Conservation (phyloP, 1,284 basidiomycete species). For the Rhodotorula sp. region DNA sequence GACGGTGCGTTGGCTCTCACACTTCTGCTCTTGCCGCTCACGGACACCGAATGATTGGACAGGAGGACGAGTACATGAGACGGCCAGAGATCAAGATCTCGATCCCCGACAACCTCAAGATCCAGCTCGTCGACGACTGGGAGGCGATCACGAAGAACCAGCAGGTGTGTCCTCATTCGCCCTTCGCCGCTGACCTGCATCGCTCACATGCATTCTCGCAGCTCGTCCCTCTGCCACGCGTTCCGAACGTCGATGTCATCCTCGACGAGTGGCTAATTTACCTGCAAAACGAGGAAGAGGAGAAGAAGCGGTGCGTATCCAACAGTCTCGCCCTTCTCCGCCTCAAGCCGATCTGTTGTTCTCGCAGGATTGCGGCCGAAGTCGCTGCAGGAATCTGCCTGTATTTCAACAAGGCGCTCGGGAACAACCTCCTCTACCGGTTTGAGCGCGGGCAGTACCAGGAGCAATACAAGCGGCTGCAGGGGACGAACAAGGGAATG, state of each 20-base stretch:
- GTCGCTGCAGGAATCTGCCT: constrained; percentile 83
- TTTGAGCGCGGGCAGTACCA: constrained; percentile 93
- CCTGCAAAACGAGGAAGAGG: constrained; percentile 42
- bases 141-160: constrained; percentile 94
- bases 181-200: background rate
- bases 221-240: constrained; percentile 81
- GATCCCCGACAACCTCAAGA: constrained; percentile 85
- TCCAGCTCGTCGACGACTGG: constrained; percentile 94
- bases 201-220: constrained; percentile 46
- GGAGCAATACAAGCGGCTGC: constrained; percentile 67
- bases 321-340: too few relatives aligned
- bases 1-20: constrained; percentile 2
- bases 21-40: too few relatives aligned
- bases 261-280: constrained; percentile 70
- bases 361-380: constrained; percentile 52
- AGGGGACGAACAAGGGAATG: constrained; percentile 64
- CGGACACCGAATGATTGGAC: background rate
- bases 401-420: constrained; percentile 90
- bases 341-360: background rate
- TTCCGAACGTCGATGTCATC: constrained; percentile 74
- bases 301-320: constrained; percentile 26
- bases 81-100: constrained; percentile 86
- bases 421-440: constrained; percentile 86
- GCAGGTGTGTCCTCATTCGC: constrained; percentile 57
- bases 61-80: constrained; percentile 58